Evolutionary conservation across 805 yeast genomes (phyloP), one percentile per base, ranked within the genome.

Genomic region (Candida schatavii): DNA sequence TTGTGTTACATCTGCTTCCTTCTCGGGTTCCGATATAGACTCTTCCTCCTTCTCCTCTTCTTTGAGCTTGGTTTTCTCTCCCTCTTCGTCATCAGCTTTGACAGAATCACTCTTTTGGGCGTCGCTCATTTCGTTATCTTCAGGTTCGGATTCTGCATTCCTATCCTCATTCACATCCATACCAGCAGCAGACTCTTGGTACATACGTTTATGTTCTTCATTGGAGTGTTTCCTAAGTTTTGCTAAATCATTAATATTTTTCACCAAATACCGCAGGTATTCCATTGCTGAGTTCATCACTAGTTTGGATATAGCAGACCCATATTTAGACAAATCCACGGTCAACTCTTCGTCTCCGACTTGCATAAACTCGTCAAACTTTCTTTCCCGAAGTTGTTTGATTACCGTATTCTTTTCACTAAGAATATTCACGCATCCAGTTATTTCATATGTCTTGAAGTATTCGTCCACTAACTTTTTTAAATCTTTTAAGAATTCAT

Each of bases 271-370:
- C 19, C 49, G 47, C 1, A 55, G 46, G 38, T 60, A 60, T 29
- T 44, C 41, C 35, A 42, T 37, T 1, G 55, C 43, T 3, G 60
- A 54, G 5, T 52, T 49, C 7, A 59, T 46, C 1, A 62, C 51
- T 3, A 57, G 50, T 14, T 47, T 44, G 39, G 54, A 58, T 44
- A 63, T 49, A 7, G 40, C 43, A 28, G 38, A 41, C 20, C 54
- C 56, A 45, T 51, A 59, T 30, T 47, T 48, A 17, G 49, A 41
- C 28, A 48, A 46, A n/a, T 50, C 47, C 9, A 62, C 48, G n/a
- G 48, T 46, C n/a, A 62, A 40, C 19, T 44, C 40, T 19, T 55
- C 53, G 5, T 50, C 51, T 13, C 49, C 43, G 4, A 60, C 43
- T 22, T 40, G 29, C 2, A 62, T 50, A 46, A 61, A 55, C 29